Evolutionary conservation across 192 early-diverging fungal species (phyloP), one percentile per base, ranked within the genome.

Genomic region (Chytriomyces hyalinus): DNA sequence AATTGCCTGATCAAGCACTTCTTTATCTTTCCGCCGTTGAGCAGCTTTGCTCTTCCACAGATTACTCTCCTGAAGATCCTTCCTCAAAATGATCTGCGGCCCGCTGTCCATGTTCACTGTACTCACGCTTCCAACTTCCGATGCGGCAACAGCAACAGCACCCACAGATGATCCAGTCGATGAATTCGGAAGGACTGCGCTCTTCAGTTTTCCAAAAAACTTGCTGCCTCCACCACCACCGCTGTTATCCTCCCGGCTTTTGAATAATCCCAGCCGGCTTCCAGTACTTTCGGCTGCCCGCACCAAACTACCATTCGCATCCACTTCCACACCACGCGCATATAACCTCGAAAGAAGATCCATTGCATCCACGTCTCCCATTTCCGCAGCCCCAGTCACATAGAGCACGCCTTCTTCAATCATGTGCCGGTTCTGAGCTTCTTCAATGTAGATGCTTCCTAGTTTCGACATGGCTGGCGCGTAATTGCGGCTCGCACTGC

Each of bases 301-400:
- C 11, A 75, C 47, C 4, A 75, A 24, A 10, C 10, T 7, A 4
- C 73, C 73, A 50, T 22, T 66, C 24, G 46, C 73, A 36, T 75
- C 64, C 8, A 75, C 49, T 26, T 75, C 62, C n/a, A 75, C 73
- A 11, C 73, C 73, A 20, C 73, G 73, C 20, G 49, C 24, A 53
- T 75, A 75, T 47, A 75, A 28, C 47, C 53, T 75, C 61, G 73
- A 15, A 13, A 75, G 22, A 10, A 65, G 49, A 15, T 75, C 73
- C 64, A 65, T 65, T 6, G 73, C 73, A 53, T 75, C 73, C 13
- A 36, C 60, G 11, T 75, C 64, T 26, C 63, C 63, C 62, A 75
- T 20, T 7, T 49, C 11, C 10, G 73, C 61, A 4, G 73, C 73
- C 61, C 49, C 73, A 11, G 7, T 8, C 8, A 75, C 49, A 3